Conservation (phyloP, 176 grass and related monocot species). For the Zizania latifolia region DNA sequence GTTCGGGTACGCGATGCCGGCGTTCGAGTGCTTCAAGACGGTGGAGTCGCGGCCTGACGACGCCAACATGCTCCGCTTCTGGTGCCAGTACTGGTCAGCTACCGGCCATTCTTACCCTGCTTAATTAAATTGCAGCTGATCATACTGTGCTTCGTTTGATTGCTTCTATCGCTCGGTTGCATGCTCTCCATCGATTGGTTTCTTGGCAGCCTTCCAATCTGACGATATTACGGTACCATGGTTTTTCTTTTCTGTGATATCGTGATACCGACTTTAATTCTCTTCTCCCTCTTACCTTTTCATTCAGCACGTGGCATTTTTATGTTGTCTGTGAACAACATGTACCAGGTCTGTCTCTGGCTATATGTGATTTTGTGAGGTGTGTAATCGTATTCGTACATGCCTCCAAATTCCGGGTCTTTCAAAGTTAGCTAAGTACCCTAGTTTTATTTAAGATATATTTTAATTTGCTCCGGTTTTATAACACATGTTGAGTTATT, state of each 20-base stretch:
- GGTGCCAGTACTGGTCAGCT: constrained; percentile 93
- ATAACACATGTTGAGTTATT: no score
- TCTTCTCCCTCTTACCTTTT: neutral
- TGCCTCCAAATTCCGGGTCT: no score
- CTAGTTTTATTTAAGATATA: no score
- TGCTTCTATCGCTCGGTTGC: neutral
- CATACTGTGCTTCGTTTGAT: neutral
- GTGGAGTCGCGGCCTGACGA: constrained; percentile 56
- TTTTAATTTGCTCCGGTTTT: no score
- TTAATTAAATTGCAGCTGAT: neutral
- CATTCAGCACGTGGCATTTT: neutral
- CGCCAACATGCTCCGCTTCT: constrained; percentile 73
- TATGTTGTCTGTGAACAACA: neutral
- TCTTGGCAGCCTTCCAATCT: no score
- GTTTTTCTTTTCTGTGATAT: neutral
- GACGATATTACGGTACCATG: neutral
- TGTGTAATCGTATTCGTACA: no score
- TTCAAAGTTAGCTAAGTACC: no score
- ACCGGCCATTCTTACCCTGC: neutral
- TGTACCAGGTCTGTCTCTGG: no score
- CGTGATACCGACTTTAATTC: neutral
- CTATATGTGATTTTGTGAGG: no score
- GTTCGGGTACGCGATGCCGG: constrained; percentile 85
- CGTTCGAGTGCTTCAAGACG: constrained; percentile 96
- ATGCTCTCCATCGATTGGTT: neutral